Conservation (phyloP, 306 rosid genomes). For the Vigna angularis region DNA sequence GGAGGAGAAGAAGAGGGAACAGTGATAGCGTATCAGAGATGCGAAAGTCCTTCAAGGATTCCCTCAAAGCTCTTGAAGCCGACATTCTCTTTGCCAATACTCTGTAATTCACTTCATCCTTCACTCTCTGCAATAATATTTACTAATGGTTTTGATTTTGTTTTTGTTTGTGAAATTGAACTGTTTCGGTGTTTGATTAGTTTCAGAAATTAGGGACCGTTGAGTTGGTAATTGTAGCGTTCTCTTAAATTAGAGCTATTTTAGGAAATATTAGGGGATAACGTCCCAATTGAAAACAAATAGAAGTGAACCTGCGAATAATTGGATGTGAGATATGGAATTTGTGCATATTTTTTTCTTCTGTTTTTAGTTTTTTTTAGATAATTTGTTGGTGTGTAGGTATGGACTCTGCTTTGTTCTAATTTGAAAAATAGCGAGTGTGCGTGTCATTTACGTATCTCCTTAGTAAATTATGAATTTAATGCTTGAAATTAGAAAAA, state of each 20-base stretch:
- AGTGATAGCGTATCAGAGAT: neutral
- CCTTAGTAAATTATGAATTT: too few relatives aligned
- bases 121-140: neutral
- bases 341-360: neutral
- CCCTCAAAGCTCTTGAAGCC: constrained; percentile 52
- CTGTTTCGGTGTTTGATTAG: neutral
- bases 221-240: neutral
- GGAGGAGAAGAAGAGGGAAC: neutral
- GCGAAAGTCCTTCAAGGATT: constrained; percentile 49
- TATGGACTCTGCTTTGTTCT: constrained; percentile 13
- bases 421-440: constrained; percentile 1
- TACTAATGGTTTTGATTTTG: neutral
- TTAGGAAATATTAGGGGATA: neutral
- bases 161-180: neutral
- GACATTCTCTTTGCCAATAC: constrained; percentile 46
- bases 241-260: neutral
- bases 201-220: neutral
- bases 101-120: constrained; percentile 31
- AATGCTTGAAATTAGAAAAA: neutral
- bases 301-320: neutral
- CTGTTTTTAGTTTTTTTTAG: too few relatives aligned
- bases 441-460: neutral
- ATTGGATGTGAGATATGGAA: neutral
- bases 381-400: neutral
- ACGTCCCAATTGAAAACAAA: neutral